Conservation (phyloP, 192 early-diverging fungal species). For the Podila verticillata region DNA sequence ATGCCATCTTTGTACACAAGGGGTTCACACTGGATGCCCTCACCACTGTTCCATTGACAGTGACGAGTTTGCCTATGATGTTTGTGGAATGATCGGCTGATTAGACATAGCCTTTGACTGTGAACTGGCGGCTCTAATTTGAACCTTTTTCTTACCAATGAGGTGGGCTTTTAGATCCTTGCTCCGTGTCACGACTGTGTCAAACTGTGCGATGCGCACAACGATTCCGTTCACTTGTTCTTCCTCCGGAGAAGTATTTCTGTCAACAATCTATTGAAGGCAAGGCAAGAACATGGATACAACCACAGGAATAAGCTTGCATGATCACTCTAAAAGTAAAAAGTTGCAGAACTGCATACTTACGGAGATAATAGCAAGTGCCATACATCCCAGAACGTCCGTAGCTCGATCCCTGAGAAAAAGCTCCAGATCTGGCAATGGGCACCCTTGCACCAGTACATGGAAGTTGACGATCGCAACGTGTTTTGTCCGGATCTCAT, state of each 20-base stretch:
- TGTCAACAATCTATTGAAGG: constrained; percentile 22
- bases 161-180: constrained; percentile 80
- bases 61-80: constrained; percentile 66
- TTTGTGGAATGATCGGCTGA: neutral
- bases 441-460: constrained; percentile 13
- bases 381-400: constrained; percentile 20
- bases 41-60: constrained; percentile 83
- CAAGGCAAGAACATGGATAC: neutral
- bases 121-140: neutral
- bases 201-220: constrained; percentile 23
- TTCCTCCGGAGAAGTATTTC: constrained; percentile 13
- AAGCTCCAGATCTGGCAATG: constrained; percentile 11
- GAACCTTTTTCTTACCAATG: constrained; percentile 60
- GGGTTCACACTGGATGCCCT: constrained; percentile 79
- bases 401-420: constrained; percentile 16
- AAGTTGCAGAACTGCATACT: neutral
- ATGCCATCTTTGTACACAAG: constrained; percentile 68
- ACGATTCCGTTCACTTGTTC: constrained; percentile 9
- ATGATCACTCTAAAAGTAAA: neutral
- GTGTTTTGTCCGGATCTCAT: constrained; percentile 4
- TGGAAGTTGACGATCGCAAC: constrained; percentile 31
- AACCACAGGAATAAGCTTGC: neutral
- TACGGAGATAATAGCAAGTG: constrained; percentile 33
- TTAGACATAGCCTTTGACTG: neutral
- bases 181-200: constrained; percentile 21